Evolutionary conservation across 1,284 basidiomycete species (phyloP).

Genomic region (Boletus smithii): DNA sequence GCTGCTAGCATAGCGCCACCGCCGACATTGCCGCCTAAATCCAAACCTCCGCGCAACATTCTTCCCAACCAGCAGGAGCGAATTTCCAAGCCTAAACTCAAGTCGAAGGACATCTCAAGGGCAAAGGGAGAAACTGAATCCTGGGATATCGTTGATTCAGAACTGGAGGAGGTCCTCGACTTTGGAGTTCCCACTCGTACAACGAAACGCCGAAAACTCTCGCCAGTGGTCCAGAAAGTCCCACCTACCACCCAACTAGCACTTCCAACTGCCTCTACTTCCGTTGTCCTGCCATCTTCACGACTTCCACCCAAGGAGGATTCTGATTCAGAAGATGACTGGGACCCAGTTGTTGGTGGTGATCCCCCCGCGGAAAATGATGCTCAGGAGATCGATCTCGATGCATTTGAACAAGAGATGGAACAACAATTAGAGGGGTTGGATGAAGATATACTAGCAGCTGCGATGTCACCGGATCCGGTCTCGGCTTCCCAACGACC

Average conservation of each 20-base stretch:
- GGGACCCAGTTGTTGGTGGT: slow-evolving; percentile 44
- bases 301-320: slow-evolving; percentile 25
- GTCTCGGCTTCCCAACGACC: slow-evolving; percentile 36
- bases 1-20: slow-evolving; percentile 26
- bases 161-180: slow-evolving; percentile 41
- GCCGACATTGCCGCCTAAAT: slow-evolving; percentile 28
- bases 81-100: slow-evolving; percentile 26
- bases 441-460: slow-evolving; percentile 39
- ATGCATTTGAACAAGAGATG: slow-evolving; percentile 48
- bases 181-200: slow-evolving; percentile 37
- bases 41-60: slow-evolving; percentile 20
- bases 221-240: slow-evolving; percentile 35
- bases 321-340: slow-evolving; percentile 54
- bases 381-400: slow-evolving; percentile 46
- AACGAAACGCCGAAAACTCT: slow-evolving; percentile 40
- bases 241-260: slow-evolving; percentile 39
- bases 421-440: slow-evolving; percentile 41
- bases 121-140: slow-evolving; percentile 22
- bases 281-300: slow-evolving; percentile 34
- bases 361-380: slow-evolving; percentile 38
- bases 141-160: slow-evolving; percentile 31
- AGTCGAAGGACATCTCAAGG: slow-evolving; percentile 25
- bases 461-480: slow-evolving; percentile 42
- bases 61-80: slow-evolving; percentile 26
- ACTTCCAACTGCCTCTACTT: slow-evolving; percentile 41